phyloP scores from a whole-genome alignment of 371 early-diverging fungal species.

The Mortierella sp. region DNA sequence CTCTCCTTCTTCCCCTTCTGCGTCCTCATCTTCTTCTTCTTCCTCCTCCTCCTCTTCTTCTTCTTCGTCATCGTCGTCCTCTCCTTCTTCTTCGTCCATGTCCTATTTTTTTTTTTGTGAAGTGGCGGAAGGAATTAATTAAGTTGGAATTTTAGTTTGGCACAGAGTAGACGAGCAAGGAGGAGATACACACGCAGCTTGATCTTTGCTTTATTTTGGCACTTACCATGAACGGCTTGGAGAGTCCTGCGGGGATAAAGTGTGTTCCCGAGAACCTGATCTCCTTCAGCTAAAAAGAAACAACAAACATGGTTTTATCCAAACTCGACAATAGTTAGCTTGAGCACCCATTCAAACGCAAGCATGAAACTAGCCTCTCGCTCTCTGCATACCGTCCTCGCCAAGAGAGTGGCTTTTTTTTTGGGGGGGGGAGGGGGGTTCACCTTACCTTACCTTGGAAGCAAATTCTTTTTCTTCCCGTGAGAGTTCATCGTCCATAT shows the following conservation, averaged over 20 bases:
- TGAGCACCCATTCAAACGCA: no score
- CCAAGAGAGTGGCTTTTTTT: no score
- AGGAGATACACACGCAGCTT: no score
- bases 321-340: no score
- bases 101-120: background rate
- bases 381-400: no score
- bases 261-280: slow-evolving; percentile 24
- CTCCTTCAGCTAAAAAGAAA: slow-evolving; percentile 17
- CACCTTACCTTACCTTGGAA: slow-evolving; percentile 5
- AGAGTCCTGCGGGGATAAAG: slow-evolving; percentile 31
- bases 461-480: slow-evolving; percentile 28
- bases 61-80: background rate
- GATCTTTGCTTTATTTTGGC: no score
- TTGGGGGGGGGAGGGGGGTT: no score
- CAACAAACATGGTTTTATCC: no score
- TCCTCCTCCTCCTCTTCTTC: slow-evolving; percentile 25
- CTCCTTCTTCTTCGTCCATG: background rate
- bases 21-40: slow-evolving; percentile 32
- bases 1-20: slow-evolving; percentile 30
- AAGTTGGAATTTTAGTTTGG: background rate
- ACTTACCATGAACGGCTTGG: slow-evolving; percentile 33
- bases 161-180: no score
- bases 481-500: slow-evolving; percentile 39
- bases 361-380: no score
- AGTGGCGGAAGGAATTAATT: background rate